A percentile compares a stretch with the other conserved stretches of the same genome.
These are phyloP conservation scores for Dentipellis fragilis DNA, from an alignment of 768 basidiomycete species.

Conservation along the genomic window DNA sequence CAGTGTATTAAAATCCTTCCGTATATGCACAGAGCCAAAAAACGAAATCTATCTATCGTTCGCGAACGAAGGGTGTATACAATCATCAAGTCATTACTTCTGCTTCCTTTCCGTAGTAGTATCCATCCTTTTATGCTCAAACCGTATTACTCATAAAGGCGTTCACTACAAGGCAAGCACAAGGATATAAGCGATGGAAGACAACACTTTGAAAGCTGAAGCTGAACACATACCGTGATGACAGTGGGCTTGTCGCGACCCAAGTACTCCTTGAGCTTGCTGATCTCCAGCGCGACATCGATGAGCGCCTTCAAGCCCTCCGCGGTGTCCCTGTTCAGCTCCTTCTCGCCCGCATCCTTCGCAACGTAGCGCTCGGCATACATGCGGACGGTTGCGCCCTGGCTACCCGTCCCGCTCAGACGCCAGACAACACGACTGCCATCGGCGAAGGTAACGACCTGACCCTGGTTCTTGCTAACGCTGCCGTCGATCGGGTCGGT, in stretches of 20 bases:
- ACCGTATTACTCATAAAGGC: too few relatives aligned
- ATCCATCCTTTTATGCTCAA: too few relatives aligned
- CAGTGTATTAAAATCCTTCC: too few relatives aligned
- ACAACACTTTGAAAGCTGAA: background rate
- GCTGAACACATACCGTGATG: constrained; percentile 49
- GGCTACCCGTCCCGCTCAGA: constrained; percentile 90
- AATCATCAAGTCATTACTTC: too few relatives aligned
- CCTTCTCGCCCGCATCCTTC: constrained; percentile 54
- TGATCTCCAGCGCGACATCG: constrained; percentile 83
- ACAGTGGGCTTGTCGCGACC: constrained; percentile 89
- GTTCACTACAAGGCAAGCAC: too few relatives aligned
- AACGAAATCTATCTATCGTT: too few relatives aligned
- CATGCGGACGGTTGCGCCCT: constrained; percentile 92
- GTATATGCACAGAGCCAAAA: too few relatives aligned
- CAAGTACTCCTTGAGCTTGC: constrained; percentile 79
- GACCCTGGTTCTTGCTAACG: constrained; percentile 91
- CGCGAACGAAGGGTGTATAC: too few relatives aligned
- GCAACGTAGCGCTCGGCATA: constrained; percentile 92
- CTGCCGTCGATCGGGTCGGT: constrained; percentile 97
- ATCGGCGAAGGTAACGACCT: constrained; percentile 85
- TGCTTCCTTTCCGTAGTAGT: too few relatives aligned
- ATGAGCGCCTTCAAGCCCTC: constrained; percentile 92
- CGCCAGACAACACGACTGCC: constrained; percentile 94
- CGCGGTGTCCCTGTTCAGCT: constrained; percentile 65
- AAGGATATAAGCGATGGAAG: too few relatives aligned